A percentile compares a stretch with the other conserved stretches of the same genome.
phyloP scores from a whole-genome alignment of 352 stramenopile genomes.

The Phytopythium vexans region DNA sequence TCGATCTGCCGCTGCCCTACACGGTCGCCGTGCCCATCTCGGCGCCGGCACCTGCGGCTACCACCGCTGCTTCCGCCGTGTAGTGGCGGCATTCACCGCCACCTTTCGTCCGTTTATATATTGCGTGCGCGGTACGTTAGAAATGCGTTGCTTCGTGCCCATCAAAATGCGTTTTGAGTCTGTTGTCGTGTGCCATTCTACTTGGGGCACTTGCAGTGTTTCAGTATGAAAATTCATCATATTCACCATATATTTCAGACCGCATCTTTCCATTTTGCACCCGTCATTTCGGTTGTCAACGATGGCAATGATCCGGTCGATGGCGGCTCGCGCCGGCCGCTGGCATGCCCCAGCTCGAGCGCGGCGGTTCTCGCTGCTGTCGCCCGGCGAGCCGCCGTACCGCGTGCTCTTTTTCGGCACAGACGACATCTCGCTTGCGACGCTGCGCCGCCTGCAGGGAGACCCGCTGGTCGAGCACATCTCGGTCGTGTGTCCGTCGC shows the following conservation, averaged over 20 bases:
- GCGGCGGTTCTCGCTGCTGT: conserved; percentile 26
- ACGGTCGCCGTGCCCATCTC: background rate
- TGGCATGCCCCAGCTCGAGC: conserved; percentile 1
- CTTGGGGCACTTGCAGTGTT: no score
- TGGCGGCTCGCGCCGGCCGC: conserved; percentile 4
- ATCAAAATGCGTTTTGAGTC: no score
- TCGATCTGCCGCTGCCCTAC: no score
- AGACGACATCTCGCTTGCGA: conserved; percentile 80
- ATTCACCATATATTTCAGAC: no score
- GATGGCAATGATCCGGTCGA: conserved; percentile 4
- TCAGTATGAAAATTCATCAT: no score
- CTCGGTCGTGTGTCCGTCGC: conserved; percentile 76
- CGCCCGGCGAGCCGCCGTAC: conserved; percentile 25
- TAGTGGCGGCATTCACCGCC: no score
- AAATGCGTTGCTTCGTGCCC: no score
- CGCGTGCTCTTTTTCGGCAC: conserved; percentile 86
- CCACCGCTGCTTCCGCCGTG: no score
- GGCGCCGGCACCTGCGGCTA: background rate
- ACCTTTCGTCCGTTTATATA: no score
- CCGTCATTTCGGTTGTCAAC: background rate
- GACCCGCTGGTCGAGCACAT: conserved; percentile 58
- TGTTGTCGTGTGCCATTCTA: no score
- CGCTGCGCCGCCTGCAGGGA: conserved; percentile 58
- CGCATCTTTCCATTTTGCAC: no score
- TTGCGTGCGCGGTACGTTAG: no score